Evolutionary conservation across 805 yeast genomes (phyloP).

Genomic region (Suhomyces sp.): DNA sequence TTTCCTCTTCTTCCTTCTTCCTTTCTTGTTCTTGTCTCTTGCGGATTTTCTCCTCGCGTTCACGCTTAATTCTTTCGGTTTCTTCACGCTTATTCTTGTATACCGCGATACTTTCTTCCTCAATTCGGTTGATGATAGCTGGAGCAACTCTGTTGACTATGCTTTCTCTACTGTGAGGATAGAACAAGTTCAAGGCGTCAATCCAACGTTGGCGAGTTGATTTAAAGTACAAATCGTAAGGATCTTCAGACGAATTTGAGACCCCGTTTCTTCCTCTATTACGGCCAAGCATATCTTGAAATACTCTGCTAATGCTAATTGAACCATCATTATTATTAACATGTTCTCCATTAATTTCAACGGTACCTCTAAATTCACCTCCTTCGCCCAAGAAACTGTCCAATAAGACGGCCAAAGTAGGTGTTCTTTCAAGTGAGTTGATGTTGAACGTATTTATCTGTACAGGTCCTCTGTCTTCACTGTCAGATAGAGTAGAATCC

Average conservation of each 20-base stretch:
- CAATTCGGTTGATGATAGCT: slow-evolving; percentile 45
- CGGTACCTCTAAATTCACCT: slow-evolving; percentile 20
- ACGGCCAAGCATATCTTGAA: slow-evolving; percentile 8
- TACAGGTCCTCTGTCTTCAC: neutral
- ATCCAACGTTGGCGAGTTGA: slow-evolving; percentile 70
- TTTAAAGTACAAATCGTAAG: slow-evolving; percentile 25
- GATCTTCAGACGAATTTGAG: slow-evolving; percentile 5
- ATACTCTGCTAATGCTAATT: slow-evolving; percentile 3
- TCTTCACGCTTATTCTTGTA: slow-evolving; percentile 28
- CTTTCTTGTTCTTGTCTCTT: slow-evolving; percentile 31
- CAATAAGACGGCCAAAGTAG: slow-evolving; percentile 6
- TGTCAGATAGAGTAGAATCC: neutral
- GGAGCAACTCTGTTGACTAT: slow-evolving; percentile 20
- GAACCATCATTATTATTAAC: slow-evolving; percentile 3
- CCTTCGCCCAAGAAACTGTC: slow-evolving; percentile 13
- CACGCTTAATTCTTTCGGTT: slow-evolving; percentile 20
- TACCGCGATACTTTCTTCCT: slow-evolving; percentile 45
- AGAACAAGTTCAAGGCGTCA: slow-evolving; percentile 52
- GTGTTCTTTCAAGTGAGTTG: slow-evolving; percentile 1
- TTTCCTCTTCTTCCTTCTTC: slow-evolving; percentile 26
- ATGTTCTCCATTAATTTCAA: slow-evolving; percentile 16
- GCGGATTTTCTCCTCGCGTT: slow-evolving; percentile 27
- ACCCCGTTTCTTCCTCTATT: neutral
- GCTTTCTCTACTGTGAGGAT: slow-evolving; percentile 28
- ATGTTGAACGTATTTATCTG: neutral